These are phyloP conservation scores for Clohesyomyces aquaticus DNA, from an alignment of 495 filamentous ascomycete species.

Conservation along the genomic window DNA sequence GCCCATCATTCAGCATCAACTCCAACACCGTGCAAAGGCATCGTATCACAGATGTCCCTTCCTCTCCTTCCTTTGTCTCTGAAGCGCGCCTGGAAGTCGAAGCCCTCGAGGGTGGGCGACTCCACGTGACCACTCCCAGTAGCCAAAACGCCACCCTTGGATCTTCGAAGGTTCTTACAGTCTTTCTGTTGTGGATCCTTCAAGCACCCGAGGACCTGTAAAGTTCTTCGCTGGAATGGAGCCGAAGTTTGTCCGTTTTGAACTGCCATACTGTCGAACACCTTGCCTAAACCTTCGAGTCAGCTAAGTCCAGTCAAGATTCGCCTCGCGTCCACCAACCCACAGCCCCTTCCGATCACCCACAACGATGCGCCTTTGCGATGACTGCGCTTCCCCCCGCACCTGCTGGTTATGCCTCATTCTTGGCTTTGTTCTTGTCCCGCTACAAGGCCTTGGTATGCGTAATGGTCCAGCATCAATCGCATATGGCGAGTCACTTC, in stretches of 20 bases:
- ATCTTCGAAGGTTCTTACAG: no score
- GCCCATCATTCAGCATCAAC: no score
- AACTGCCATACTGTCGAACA: not conserved
- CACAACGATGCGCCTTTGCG: not conserved
- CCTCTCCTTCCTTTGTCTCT: no score
- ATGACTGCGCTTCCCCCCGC: not conserved
- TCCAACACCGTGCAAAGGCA: no score
- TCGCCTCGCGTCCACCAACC: not conserved
- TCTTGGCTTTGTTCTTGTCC: not conserved
- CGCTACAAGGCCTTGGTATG: not conserved
- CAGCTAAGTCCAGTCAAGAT: not conserved
- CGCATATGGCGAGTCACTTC: not conserved
- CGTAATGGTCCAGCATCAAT: not conserved
- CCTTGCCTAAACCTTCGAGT: not conserved
- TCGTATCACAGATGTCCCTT: no score
- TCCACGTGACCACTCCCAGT: no score
- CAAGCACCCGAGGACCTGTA: no score
- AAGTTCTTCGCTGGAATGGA: not conserved
- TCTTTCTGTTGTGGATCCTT: no score
- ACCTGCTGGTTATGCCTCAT: not conserved
- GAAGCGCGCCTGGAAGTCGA: no score
- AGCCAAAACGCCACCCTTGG: no score
- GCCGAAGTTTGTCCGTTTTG: not conserved
- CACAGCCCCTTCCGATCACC: not conserved
- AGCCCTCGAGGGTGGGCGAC: no score